A percentile compares a stretch with the other conserved stretches of the same genome.
Conservation (phyloP, 345 rosid genomes). For the Acer campestre region DNA sequence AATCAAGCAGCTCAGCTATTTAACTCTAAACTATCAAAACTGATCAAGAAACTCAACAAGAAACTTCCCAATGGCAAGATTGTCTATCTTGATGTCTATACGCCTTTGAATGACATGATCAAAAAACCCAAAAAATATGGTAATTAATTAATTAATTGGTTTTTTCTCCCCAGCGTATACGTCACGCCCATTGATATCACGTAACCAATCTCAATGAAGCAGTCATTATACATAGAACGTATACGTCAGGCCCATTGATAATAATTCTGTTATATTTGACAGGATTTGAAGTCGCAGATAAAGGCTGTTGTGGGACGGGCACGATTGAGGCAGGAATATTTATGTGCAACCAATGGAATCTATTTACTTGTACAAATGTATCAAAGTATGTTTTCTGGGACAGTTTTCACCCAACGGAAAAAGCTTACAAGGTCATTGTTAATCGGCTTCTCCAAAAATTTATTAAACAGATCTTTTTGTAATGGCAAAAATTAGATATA, state of each 20-base stretch:
- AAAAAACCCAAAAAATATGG: conserved; percentile 28
- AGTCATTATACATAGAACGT: not conserved
- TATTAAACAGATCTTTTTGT: not conserved
- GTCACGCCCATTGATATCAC: no score
- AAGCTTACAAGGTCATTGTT: conserved; percentile 26
- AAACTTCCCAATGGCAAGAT: conserved; percentile 10
- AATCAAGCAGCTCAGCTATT: conserved; percentile 30
- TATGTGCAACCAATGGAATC: conserved; percentile 24
- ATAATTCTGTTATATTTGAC: not conserved
- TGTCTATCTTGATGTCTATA: conserved; percentile 25
- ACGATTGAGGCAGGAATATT: conserved; percentile 25
- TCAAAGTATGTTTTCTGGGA: conserved; percentile 46
- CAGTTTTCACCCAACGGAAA: conserved; percentile 46
- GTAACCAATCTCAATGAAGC: not conserved
- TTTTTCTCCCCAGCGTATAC: no score
- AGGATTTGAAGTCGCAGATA: conserved; percentile 42
- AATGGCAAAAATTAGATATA: no score
- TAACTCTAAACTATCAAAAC: conserved; percentile 26
- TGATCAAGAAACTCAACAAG: conserved; percentile 1
- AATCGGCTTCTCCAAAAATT: not conserved
- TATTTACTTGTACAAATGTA: conserved; percentile 28
- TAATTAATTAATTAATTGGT: conserved; percentile 7
- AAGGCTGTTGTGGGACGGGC: conserved; percentile 55
- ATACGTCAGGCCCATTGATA: no score
- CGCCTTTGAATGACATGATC: conserved; percentile 24